Percentiles rank a stretch among this genome's conserved stretches.
These are phyloP conservation scores for Vitis labrusca DNA, from an alignment of 164 flowering plant species.

Conservation along the genomic window DNA sequence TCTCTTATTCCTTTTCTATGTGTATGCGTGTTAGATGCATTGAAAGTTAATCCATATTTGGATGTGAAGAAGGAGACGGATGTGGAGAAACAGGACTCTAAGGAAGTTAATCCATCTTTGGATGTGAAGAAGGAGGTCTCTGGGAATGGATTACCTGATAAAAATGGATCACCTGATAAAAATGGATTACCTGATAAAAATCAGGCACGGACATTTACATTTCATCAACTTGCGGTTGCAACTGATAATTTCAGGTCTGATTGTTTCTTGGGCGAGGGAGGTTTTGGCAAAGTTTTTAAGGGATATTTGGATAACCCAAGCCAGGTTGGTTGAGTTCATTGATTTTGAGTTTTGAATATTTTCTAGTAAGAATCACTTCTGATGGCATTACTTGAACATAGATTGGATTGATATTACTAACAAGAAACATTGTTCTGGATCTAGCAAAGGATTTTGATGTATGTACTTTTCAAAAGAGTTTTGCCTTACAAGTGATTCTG, in stretches of 20 bases:
- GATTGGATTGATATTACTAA: too few species aligned
- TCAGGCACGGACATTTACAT: conserved; percentile 57
- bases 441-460: background rate
- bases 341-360: background rate
- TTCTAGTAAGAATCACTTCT: background rate
- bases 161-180: conserved; percentile 18
- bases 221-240: conserved; percentile 65
- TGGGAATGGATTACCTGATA: conserved; percentile 18
- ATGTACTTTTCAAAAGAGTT: background rate
- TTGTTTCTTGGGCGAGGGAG: conserved; percentile 82
- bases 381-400: too few species aligned
- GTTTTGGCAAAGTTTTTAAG: conserved; percentile 88
- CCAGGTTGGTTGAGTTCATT: conserved; percentile 39
- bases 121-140: background rate
- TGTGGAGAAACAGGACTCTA: too few species aligned
- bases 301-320: conserved; percentile 54
- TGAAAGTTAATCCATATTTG: conserved; percentile 13
- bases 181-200: conserved; percentile 37
- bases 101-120: conserved; percentile 13
- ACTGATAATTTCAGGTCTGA: conserved; percentile 69
- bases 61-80: conserved; percentile 18
- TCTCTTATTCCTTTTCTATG: background rate
- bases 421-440: too few species aligned
- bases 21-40: conserved; percentile 14
- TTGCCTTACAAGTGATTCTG: too few species aligned